Evolutionary conservation across 1,139 yeast species (phyloP).

Genomic region (Saccharomyces pastorianus): DNA sequence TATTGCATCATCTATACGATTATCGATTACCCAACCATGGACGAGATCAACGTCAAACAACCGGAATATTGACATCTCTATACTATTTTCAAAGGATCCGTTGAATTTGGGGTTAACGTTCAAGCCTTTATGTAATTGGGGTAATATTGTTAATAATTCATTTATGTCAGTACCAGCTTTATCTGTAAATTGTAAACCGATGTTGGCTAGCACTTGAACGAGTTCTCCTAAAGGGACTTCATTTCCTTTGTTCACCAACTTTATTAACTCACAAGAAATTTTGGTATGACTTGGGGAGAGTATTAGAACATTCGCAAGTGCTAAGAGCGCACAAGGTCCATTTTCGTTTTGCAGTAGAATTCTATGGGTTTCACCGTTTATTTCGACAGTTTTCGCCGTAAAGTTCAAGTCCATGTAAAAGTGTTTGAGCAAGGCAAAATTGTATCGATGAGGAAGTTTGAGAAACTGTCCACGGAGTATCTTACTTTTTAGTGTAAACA

Average conservation of each 20-base stretch:
- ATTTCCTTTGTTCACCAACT: slow-evolving; percentile 22
- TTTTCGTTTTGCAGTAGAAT: slow-evolving; percentile 69
- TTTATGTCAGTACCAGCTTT: slow-evolving; percentile 25
- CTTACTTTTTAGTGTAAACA: background rate
- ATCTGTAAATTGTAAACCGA: slow-evolving; percentile 31
- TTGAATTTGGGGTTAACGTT: slow-evolving; percentile 65
- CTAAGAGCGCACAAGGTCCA: slow-evolving; percentile 85
- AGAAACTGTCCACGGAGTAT: background rate
- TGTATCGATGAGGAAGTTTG: background rate
- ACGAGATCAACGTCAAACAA: slow-evolving; percentile 40
- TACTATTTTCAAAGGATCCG: slow-evolving; percentile 49
- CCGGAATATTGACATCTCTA: slow-evolving; percentile 39
- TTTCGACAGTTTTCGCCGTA: slow-evolving; percentile 25
- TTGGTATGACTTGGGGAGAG: slow-evolving; percentile 34
- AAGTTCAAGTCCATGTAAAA: slow-evolving; percentile 12
- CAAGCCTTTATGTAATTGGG: slow-evolving; percentile 63
- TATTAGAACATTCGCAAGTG: slow-evolving; percentile 59
- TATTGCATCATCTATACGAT: slow-evolving; percentile 18
- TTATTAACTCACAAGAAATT: slow-evolving; percentile 21
- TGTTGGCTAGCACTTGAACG: slow-evolving; percentile 41
- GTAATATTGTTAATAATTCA: slow-evolving; percentile 39
- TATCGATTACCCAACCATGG: slow-evolving; percentile 44
- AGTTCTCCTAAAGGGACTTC: slow-evolving; percentile 33
- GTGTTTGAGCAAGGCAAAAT: background rate
- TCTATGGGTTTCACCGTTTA: slow-evolving; percentile 33